Conservation (phyloP, 768 basidiomycete species). For the Phaffia tasmanica region DNA sequence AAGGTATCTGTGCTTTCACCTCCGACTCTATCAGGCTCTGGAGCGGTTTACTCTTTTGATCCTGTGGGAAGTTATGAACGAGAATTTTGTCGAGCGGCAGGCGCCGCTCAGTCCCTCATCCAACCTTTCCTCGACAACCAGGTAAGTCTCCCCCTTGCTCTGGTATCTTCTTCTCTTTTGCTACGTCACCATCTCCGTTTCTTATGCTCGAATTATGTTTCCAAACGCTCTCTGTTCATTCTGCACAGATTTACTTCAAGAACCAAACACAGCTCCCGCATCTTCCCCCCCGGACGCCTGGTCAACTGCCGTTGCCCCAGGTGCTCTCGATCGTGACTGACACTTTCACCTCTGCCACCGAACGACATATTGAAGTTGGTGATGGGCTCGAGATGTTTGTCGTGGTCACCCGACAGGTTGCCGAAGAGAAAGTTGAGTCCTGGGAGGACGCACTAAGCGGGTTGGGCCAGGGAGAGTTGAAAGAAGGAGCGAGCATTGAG, state of each 20-base stretch:
- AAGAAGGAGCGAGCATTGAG: slow-evolving; percentile 6
- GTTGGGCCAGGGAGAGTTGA: background rate
- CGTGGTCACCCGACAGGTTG: slow-evolving; percentile 30
- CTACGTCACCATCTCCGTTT: background rate
- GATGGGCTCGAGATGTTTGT: slow-evolving; percentile 90
- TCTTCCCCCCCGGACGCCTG: slow-evolving; percentile 42
- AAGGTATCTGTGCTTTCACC: slow-evolving; percentile 22
- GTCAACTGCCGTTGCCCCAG: slow-evolving; percentile 64
- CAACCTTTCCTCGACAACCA: slow-evolving; percentile 99
- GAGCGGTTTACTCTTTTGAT: slow-evolving; percentile 99
- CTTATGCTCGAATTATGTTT: background rate
- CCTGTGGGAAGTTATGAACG: slow-evolving; percentile 97
- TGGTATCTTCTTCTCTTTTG: background rate
- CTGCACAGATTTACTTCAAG: slow-evolving; percentile 87
- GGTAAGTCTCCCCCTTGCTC: slow-evolving; percentile 45
- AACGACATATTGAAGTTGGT: slow-evolving; percentile 97
- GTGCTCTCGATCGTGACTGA: slow-evolving; percentile 84
- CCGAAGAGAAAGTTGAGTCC: background rate
- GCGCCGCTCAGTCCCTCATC: slow-evolving; percentile 83
- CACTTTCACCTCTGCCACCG: slow-evolving; percentile 92
- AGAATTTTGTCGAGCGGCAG: slow-evolving; percentile 90
- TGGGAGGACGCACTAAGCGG: slow-evolving; percentile 4
- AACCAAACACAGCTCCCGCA: slow-evolving; percentile 52
- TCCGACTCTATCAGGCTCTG: slow-evolving; percentile 53
- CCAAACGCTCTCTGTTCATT: slow-evolving; percentile 28